phyloP scores from a whole-genome alignment of 768 basidiomycete species.

The Suillus brevipes region DNA sequence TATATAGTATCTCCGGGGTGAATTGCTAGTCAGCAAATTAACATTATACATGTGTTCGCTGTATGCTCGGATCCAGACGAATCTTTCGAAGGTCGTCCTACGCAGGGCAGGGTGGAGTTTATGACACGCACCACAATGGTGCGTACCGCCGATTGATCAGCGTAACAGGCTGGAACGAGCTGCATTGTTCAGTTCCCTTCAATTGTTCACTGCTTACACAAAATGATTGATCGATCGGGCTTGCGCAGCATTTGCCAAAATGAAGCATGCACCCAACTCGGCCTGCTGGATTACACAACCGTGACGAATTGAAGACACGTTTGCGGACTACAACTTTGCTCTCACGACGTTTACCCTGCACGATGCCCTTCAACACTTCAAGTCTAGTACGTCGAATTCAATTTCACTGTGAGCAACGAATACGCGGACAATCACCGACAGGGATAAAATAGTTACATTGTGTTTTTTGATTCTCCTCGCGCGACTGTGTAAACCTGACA shows the following conservation, averaged over 20 bases:
- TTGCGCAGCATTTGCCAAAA: not conserved
- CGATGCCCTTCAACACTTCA: not conserved
- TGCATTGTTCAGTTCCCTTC: not conserved
- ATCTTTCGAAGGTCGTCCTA: not conserved
- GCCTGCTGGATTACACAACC: not conserved
- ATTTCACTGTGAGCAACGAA: constrained; percentile 5
- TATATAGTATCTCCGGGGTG: not conserved
- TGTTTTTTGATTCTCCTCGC: not conserved
- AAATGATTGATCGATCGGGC: not conserved
- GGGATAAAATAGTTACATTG: not conserved
- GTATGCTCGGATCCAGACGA: not conserved
- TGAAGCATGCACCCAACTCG: not conserved
- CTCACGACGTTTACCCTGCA: not conserved
- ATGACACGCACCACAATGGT: not conserved
- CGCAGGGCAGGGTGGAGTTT: not conserved
- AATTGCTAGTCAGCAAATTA: not conserved
- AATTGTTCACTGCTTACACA: not conserved
- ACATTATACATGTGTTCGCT: not conserved
- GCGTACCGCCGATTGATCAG: not conserved
- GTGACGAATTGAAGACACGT: not conserved
- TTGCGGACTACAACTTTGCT: not conserved
- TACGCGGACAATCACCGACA: not conserved
- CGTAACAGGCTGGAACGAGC: not conserved
- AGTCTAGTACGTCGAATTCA: not conserved
- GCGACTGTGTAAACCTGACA: not conserved